Conservation (phyloP, 1,139 yeast species). For the Debaryomyces subglobosus region DNA sequence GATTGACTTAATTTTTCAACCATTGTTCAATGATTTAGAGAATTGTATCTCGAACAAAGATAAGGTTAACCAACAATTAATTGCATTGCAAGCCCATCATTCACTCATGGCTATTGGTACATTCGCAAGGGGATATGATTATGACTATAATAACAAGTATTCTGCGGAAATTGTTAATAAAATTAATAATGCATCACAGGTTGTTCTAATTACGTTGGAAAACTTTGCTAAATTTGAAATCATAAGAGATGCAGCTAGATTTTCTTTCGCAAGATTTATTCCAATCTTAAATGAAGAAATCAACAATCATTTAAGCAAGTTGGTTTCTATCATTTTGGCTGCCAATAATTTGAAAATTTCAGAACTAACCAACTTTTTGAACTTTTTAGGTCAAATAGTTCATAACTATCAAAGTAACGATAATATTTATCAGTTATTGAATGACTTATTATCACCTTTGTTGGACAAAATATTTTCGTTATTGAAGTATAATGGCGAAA, state of each 20-base stretch:
- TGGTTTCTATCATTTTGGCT: slow-evolving; percentile 72
- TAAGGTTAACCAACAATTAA: slow-evolving; percentile 40
- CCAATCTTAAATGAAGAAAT: slow-evolving; percentile 57
- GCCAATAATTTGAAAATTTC: slow-evolving; percentile 61
- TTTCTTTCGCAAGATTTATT: slow-evolving; percentile 83
- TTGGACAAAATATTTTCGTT: slow-evolving; percentile 64
- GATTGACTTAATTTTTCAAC: slow-evolving; percentile 68
- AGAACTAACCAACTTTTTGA: slow-evolving; percentile 79
- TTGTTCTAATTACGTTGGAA: slow-evolving; percentile 81
- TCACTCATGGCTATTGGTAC: slow-evolving; percentile 88
- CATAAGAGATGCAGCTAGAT: slow-evolving; percentile 84
- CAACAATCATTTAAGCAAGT: slow-evolving; percentile 67
- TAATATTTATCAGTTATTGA: slow-evolving; percentile 71
- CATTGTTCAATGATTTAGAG: slow-evolving; percentile 79
- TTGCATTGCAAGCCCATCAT: slow-evolving; percentile 80
- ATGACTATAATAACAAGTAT: slow-evolving; percentile 34
- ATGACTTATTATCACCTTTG: slow-evolving; percentile 73
- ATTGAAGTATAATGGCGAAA: slow-evolving; percentile 33
- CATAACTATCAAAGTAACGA: slow-evolving; percentile 74
- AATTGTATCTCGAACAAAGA: slow-evolving; percentile 51
- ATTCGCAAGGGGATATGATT: slow-evolving; percentile 79
- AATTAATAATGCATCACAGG: slow-evolving; percentile 76
- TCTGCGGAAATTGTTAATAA: slow-evolving; percentile 48
- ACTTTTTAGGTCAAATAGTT: slow-evolving; percentile 85
- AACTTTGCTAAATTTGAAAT: slow-evolving; percentile 66